These are phyloP conservation scores for Actinidia arguta DNA, from an alignment of 179 eudicot genomes.

Conservation along the genomic window DNA sequence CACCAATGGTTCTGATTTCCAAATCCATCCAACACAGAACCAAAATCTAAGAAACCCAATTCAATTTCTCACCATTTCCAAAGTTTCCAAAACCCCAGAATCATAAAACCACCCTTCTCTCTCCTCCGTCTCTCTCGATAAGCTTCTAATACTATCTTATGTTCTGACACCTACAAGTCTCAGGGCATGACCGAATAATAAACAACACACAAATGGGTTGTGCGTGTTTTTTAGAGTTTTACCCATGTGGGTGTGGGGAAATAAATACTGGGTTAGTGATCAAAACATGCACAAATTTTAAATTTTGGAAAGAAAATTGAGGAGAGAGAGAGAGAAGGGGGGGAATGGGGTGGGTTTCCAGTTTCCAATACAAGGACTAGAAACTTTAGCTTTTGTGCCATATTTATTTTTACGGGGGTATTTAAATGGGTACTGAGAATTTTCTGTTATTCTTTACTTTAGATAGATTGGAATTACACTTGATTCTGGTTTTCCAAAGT, in stretches of 20 bases:
- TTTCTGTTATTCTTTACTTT: slow-evolving; percentile 52
- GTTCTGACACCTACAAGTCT: slow-evolving; percentile 21
- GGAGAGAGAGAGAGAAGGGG: slow-evolving; percentile 29
- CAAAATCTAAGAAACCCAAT: slow-evolving; percentile 18
- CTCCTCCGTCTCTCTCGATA: slow-evolving; percentile 25
- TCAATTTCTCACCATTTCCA: slow-evolving; percentile 42
- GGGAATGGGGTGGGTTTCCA: slow-evolving; percentile 58
- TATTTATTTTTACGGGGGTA: slow-evolving; percentile 37
- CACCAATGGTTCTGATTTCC: slow-evolving; percentile 18
- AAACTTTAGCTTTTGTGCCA: slow-evolving; percentile 55
- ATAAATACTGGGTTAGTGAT: slow-evolving; percentile 41
- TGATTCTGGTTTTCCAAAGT: slow-evolving; percentile 55
- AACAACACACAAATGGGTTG: slow-evolving; percentile 27
- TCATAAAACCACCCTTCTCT: not conserved
- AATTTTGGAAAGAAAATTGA: slow-evolving; percentile 30
- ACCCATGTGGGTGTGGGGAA: slow-evolving; percentile 47
- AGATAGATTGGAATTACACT: slow-evolving; percentile 56
- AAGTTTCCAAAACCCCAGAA: slow-evolving; percentile 17
- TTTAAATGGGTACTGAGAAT: slow-evolving; percentile 17
- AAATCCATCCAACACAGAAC: slow-evolving; percentile 24
- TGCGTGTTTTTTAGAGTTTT: slow-evolving; percentile 34
- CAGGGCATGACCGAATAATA: slow-evolving; percentile 27
- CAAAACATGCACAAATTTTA: slow-evolving; percentile 45
- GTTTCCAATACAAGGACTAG: slow-evolving; percentile 77
- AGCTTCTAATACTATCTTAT: slow-evolving; percentile 27